A percentile compares a stretch with the other conserved stretches of the same genome.
Conservation (phyloP, 305 asterid species). For the Withania somnifera region DNA sequence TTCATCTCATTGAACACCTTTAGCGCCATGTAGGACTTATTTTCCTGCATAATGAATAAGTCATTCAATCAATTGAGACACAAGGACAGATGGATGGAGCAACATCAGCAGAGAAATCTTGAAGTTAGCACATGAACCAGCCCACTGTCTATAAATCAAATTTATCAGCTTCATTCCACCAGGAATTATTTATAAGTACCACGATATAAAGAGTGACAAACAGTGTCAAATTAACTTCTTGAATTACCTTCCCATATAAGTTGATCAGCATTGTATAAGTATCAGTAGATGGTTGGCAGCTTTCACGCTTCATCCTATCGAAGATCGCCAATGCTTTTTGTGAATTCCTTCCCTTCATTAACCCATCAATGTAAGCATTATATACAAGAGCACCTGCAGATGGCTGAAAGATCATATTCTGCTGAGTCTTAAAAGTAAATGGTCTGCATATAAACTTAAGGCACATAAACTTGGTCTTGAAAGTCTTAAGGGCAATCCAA, state of each 20-base stretch:
- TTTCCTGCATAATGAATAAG: conserved; percentile 30
- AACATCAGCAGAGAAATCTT: neutral
- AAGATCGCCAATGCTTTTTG: conserved; percentile 55
- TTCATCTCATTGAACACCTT: conserved; percentile 69
- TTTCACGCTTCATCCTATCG: conserved; percentile 63
- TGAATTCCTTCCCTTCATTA: conserved; percentile 44
- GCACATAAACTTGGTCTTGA: too few relatives aligned
- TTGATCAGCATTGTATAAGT: conserved; percentile 86
- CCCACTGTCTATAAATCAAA: neutral
- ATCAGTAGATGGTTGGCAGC: conserved; percentile 56
- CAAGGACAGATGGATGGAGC: neutral
- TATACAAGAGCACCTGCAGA: conserved; percentile 58
- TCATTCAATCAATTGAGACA: neutral
- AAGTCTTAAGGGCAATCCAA: neutral
- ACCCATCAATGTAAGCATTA: conserved; percentile 69
- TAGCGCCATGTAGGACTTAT: conserved; percentile 70
- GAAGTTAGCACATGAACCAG: neutral
- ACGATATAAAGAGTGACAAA: neutral
- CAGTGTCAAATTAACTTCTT: neutral
- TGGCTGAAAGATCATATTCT: conserved; percentile 2
- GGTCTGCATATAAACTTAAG: too few relatives aligned
- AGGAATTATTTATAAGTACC: neutral
- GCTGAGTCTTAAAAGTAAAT: neutral
- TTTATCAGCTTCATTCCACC: neutral
- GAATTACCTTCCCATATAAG: conserved; percentile 66